Conservation (phyloP, 768 basidiomycete species). For the Candolleomyces aberdarensis region DNA sequence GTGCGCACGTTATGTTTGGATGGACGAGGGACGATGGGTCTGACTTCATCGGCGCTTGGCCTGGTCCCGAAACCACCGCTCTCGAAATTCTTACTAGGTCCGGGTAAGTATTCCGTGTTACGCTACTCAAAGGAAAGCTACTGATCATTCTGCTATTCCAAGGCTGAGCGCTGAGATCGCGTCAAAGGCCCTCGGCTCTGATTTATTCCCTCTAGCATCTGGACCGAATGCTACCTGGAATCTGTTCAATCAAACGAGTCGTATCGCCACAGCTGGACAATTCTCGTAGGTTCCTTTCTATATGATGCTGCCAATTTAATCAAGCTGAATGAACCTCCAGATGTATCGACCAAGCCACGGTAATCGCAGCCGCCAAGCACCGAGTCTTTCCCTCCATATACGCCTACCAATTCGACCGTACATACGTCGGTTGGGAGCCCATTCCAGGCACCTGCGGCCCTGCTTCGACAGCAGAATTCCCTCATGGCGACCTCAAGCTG, state of each 20-base stretch:
- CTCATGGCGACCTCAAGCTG: conserved; percentile 41
- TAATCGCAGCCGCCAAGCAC: conserved; percentile 40
- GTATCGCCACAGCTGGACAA: conserved; percentile 41
- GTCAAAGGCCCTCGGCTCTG: conserved; percentile 12
- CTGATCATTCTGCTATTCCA: too few relatives aligned
- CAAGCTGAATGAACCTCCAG: conserved; percentile 5
- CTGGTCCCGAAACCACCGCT: conserved; percentile 12
- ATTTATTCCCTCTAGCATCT: conserved; percentile 39
- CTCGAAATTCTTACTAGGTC: conserved; percentile 12
- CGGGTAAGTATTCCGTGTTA: conserved; percentile 17
- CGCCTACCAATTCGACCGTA: conserved; percentile 47
- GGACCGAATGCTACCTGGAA: conserved; percentile 34
- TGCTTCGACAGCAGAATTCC: conserved; percentile 36
- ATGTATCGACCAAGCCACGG: conserved; percentile 48
- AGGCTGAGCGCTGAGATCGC: conserved; percentile 14
- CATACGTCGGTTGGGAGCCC: conserved; percentile 43
- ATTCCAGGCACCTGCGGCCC: conserved; percentile 43
- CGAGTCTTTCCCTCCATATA: conserved; percentile 39
- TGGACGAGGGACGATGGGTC: conserved; percentile 51
- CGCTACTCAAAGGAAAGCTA: neutral
- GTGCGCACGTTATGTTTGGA: conserved; percentile 46
- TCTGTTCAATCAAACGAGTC: conserved; percentile 44
- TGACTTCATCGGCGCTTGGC: conserved; percentile 37
- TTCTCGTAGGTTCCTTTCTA: conserved; percentile 30
- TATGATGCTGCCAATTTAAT: neutral